These are phyloP conservation scores for Ambrosia hybrid DNA, from an alignment of 140 eudicot genomes.

Conservation along the genomic window DNA sequence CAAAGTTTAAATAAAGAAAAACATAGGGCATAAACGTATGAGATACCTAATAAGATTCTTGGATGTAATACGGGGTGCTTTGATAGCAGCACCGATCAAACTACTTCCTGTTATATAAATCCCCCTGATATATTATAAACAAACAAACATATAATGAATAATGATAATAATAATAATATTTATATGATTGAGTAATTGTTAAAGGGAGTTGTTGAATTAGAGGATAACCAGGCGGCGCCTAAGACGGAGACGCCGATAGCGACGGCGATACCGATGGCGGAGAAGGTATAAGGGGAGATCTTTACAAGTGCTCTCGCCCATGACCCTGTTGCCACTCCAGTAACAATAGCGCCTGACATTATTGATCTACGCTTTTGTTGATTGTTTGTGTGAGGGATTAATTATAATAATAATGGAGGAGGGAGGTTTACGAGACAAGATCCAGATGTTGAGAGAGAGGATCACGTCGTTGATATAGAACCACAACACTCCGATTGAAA, in stretches of 20 bases:
- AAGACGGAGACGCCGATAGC: conserved; percentile 71
- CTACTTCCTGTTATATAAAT: conserved; percentile 84
- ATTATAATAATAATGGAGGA: too few relatives aligned
- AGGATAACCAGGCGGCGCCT: conserved; percentile 70
- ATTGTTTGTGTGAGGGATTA: too few relatives aligned
- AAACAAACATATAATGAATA: neutral
- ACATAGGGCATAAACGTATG: too few relatives aligned
- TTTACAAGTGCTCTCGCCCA: conserved; percentile 26
- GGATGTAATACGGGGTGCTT: conserved; percentile 85
- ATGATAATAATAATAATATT: too few relatives aligned
- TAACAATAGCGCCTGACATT: conserved; percentile 34
- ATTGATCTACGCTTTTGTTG: too few relatives aligned
- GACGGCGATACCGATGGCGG: conserved; percentile 51
- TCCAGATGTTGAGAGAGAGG: too few relatives aligned
- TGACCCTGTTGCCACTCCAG: conserved; percentile 36
- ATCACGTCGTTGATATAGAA: too few relatives aligned
- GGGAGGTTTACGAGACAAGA: too few relatives aligned
- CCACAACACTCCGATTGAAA: too few relatives aligned
- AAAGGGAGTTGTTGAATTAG: neutral
- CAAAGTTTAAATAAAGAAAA: too few relatives aligned
- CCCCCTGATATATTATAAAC: conserved; percentile 46
- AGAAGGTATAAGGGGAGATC: conserved; percentile 54
- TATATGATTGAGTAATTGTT: neutral
- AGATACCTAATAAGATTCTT: conserved; percentile 73
- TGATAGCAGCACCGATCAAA: conserved; percentile 83